These are phyloP conservation scores for Ogataea angusta DNA, from an alignment of 805 yeast genomes.

Conservation along the genomic window DNA sequence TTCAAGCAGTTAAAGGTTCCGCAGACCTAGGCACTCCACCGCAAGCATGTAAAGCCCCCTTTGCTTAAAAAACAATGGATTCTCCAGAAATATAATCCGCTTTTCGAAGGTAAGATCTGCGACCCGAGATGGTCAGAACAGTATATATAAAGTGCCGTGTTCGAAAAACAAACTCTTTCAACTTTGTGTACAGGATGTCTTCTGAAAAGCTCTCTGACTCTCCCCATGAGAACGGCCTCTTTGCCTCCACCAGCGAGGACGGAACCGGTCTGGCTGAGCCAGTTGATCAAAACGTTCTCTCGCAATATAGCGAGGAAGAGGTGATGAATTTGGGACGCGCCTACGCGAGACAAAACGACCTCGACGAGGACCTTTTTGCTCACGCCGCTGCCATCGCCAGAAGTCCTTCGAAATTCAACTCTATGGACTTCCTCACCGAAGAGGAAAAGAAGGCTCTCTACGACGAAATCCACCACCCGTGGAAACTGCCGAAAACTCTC, in stretches of 20 bases:
- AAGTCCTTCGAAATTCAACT: constrained; percentile 51
- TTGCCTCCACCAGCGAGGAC: constrained; percentile 13
- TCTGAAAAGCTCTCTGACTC: constrained; percentile 8
- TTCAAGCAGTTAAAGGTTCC: too few species aligned
- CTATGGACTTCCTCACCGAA: constrained; percentile 51
- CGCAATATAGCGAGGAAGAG: constrained; percentile 58
- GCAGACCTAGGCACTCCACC: neutral
- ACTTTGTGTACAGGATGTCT: constrained; percentile 1
- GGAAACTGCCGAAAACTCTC: constrained; percentile 45
- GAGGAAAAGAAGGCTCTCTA: constrained; percentile 53
- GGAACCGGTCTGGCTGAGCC: neutral
- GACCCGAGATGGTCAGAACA: neutral
- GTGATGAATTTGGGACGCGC: constrained; percentile 68
- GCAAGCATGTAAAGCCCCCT: neutral
- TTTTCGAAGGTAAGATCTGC: constrained; percentile 4
- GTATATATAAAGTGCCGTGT: constrained; percentile 3
- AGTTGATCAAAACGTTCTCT: constrained; percentile 42
- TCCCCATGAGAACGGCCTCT: constrained; percentile 14
- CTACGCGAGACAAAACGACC: constrained; percentile 52
- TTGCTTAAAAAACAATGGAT: constrained; percentile 2
- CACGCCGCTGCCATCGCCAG: constrained; percentile 67
- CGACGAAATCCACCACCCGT: constrained; percentile 45
- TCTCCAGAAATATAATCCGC: constrained; percentile 9
- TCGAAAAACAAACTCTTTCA: neutral
- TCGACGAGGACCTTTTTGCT: constrained; percentile 60